Base-by-base conservation (phyloP, 2,329 filamentous ascomycete genomes). In the Alternaria gaisen region DNA sequence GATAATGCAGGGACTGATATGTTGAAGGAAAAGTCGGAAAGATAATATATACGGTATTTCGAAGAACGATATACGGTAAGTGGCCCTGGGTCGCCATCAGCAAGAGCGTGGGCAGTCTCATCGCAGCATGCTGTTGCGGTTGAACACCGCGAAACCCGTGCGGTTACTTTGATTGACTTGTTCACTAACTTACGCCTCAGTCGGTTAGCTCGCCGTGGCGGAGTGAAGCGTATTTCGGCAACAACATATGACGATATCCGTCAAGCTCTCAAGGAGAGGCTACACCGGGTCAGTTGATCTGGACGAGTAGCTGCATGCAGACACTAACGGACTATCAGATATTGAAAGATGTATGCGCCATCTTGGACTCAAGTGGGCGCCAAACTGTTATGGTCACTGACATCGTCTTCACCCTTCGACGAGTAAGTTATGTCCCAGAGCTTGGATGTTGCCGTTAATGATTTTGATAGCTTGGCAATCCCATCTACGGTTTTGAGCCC, bases 121-220 rank as follows among this genome's bases (percentile, higher is more conserved):
- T 26, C 7, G 24, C 24, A 26, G 24, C 6, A 26, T 26, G 24
- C 24, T 26, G 7, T 26, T 26, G 12, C 7, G n/a, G 9, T 34
- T 34, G 1, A 24, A 24, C 20, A 8, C 32, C 34, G 30, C 12
- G 14, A 20, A 4, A 16, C 34, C 9, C 3, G 11, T 53, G 18
- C 38, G 9, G 18, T 22, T 10, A 12, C 5, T 20, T 12, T 14
- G 20, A 22, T 22, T 3, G 4, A 12, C 40, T 11, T n/a, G n/a
- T 38, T 16, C 16, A 32, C 66, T 71, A 52, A 74, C 41, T 40
- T 9, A 4, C 34, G 9, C 28, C 32, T 7, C 34, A 77, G 90
- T 66, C 88, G 91, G 41, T 79, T 94, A 0, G 91, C 91, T 1
- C 86, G 91, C 6, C 87, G 91, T 7, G 91, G 91, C 1, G 91